Evolutionary conservation across 371 early-diverging fungal genomes (phyloP).

Genomic region (Basidiobolus meristosporus): DNA sequence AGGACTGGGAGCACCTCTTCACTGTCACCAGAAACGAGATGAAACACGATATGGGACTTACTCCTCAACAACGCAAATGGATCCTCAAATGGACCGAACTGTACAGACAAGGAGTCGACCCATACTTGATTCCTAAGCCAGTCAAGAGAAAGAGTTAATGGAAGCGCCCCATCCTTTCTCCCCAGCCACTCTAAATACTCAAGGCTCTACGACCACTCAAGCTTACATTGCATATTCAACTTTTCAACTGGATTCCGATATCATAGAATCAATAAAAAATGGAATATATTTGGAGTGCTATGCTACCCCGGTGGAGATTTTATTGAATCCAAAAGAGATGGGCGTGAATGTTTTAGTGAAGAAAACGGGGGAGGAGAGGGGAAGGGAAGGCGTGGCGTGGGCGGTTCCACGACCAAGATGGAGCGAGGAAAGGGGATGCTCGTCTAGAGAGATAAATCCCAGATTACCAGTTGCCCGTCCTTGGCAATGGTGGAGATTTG

Average conservation of each 20-base stretch:
- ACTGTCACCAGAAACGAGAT: constrained; percentile 17
- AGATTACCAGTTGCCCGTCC: constrained; percentile 78
- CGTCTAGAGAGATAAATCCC: constrained; percentile 14
- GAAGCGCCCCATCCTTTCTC: too few species aligned
- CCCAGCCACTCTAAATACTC: too few species aligned
- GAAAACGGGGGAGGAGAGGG: background rate
- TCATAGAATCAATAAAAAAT: too few species aligned
- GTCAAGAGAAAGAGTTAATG: background rate
- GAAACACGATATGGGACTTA: constrained; percentile 25
- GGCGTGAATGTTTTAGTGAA: background rate
- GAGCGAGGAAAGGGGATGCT: too few species aligned
- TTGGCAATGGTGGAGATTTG: constrained; percentile 66
- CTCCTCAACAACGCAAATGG: constrained; percentile 17
- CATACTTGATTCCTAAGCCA: constrained; percentile 12
- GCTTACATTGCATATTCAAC: too few species aligned
- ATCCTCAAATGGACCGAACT: constrained; percentile 5
- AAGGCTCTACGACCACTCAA: too few species aligned
- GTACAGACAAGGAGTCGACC: constrained; percentile 17
- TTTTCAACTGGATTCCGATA: too few species aligned
- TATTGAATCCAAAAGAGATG: too few species aligned
- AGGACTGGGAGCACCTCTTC: constrained; percentile 44
- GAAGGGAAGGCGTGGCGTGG: too few species aligned
- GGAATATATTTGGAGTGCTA: too few species aligned
- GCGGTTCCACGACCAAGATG: too few species aligned
- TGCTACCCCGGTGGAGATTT: too few species aligned